These are phyloP conservation scores for Trifolium subterraneum DNA, from an alignment of 306 rosid genomes.

Conservation along the genomic window DNA sequence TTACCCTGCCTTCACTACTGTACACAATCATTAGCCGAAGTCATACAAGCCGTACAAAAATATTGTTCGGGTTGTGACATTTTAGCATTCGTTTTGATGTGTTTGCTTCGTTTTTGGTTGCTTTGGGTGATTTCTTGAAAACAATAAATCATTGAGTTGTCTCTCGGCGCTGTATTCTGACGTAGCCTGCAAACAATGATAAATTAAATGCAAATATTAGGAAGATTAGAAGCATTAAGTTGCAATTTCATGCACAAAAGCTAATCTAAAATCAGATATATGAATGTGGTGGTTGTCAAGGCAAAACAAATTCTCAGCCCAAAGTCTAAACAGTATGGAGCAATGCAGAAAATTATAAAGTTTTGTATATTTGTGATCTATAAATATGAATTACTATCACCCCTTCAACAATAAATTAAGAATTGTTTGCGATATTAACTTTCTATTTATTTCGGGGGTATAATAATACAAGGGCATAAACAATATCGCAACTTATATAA, in stretches of 20 bases:
- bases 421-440: too few relatives aligned
- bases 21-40: slow-evolving; percentile 38
- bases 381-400: too few relatives aligned
- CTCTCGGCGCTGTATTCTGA: slow-evolving; percentile 92
- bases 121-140: slow-evolving; percentile 71
- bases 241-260: slow-evolving; percentile 16
- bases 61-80: slow-evolving; percentile 11
- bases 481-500: background rate
- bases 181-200: slow-evolving; percentile 66
- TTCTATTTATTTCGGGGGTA: too few relatives aligned
- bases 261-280: slow-evolving; percentile 20
- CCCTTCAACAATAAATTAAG: too few relatives aligned
- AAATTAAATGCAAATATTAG: slow-evolving; percentile 33
- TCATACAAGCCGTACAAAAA: slow-evolving; percentile 35
- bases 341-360: background rate
- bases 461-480: too few relatives aligned
- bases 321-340: slow-evolving; percentile 20
- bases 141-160: slow-evolving; percentile 77
- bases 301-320: background rate
- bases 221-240: background rate
- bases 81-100: slow-evolving; percentile 58
- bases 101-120: slow-evolving; percentile 68
- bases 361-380: background rate
- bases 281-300: slow-evolving; percentile 4
- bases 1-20: slow-evolving; percentile 39